Percentiles rank a stretch among this genome's conserved stretches.
These are phyloP conservation scores for Trypanosoma lewisi DNA, from an alignment of 208 protist genomes.

Conservation along the genomic window DNA sequence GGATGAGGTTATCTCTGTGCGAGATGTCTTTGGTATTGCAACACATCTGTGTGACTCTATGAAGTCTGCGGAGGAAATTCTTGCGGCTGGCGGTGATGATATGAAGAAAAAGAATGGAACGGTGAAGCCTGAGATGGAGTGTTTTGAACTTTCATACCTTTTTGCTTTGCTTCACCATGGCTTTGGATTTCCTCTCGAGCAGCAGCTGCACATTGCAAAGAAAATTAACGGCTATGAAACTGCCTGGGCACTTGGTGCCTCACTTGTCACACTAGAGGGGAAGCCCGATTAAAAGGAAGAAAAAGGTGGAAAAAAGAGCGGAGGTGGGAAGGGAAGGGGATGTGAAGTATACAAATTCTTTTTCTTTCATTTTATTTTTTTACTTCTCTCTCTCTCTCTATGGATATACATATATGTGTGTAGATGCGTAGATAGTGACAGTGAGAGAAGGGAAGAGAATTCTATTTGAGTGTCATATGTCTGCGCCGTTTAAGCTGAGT, in stretches of 20 bases:
- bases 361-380: too few relatives aligned
- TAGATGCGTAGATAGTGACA: too few relatives aligned
- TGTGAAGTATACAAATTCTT: too few relatives aligned
- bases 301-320: conserved; percentile 2
- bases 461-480: too few relatives aligned
- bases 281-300: conserved; percentile 8
- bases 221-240: conserved; percentile 81
- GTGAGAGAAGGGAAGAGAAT: too few relatives aligned
- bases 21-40: conserved; percentile 29
- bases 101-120: conserved; percentile 12
- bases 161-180: conserved; percentile 65
- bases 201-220: conserved; percentile 67
- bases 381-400: too few relatives aligned
- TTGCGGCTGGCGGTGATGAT: neutral
- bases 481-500: too few relatives aligned
- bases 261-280: conserved; percentile 34
- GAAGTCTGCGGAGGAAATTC: conserved; percentile 28
- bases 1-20: conserved; percentile 25
- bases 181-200: conserved; percentile 50
- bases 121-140: conserved; percentile 55
- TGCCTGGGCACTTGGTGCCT: conserved; percentile 78
- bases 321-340: neutral
- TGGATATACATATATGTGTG: too few relatives aligned
- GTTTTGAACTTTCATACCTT: conserved; percentile 75
- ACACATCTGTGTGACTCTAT: conserved; percentile 21